Evolutionary conservation across 768 basidiomycete species (phyloP), one percentile per base, ranked within the genome.

Genomic region (Hypholoma fasciculare): DNA sequence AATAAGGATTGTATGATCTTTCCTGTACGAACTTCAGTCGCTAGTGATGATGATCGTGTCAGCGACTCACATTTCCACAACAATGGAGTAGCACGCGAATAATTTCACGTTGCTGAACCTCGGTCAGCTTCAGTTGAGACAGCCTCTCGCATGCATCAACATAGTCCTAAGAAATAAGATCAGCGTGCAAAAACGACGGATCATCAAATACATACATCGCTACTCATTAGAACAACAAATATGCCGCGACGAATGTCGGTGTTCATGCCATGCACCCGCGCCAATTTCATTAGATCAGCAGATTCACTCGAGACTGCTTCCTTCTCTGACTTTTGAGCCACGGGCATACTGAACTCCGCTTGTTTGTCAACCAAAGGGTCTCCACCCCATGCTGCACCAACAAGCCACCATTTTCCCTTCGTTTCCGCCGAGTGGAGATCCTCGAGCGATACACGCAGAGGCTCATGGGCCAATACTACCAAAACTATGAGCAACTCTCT

Each of bases 331-430:
- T 51, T 63, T 37, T 67, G 60, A 44, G 64, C 49, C 4, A 67
- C 59, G 2, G 61, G 49, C 36, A 69, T 70, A 19, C 69, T 65
- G 42, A 69, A 64, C 27, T 73, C 71, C 4, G 73, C 78, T 57
- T 83, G 82, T 44, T 80, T 83, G 56, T 98, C 96, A 17, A 88
- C 79, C 3, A 98, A 82, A 7, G 97, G 96, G 65, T 98, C 88
- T 2, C 96, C 96, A 34, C 83, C 82, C 96, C 96, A 99, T 0
- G 92, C 96, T 1, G 96, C 94, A 16, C 96, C 97, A 37, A 98
- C 92, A 2, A 98, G 80, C 96, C 97, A 98, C 97, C 97, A 98
- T 75, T 97, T 97, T 4, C 96, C 97, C 68, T 87, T 91, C 11
- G 82, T 90, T 56, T 92, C 86, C 1, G 94, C 88, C 0, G 86